Evolutionary conservation across 805 yeast genomes (phyloP).

Genomic region (Teunomyces kruisii): DNA sequence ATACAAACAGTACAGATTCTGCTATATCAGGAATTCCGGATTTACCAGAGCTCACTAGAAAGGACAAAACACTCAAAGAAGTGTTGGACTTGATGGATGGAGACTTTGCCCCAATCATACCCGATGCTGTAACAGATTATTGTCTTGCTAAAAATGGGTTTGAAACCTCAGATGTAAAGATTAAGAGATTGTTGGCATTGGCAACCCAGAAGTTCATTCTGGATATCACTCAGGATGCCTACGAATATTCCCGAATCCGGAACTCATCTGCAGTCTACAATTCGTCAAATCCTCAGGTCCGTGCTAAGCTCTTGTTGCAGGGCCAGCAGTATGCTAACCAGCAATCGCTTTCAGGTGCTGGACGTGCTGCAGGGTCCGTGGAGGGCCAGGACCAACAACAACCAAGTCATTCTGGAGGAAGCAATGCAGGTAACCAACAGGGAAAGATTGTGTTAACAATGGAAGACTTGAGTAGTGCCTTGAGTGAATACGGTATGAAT

Average conservation of each 20-base stretch:
- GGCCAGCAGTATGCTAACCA: constrained; percentile 55
- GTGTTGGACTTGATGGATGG: constrained; percentile 81
- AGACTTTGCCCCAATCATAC: constrained; percentile 86
- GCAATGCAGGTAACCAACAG: constrained; percentile 53
- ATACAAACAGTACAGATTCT: background rate
- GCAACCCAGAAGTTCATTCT: constrained; percentile 95
- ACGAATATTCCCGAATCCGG: constrained; percentile 90
- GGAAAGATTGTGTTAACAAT: constrained; percentile 86
- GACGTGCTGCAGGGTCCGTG: constrained; percentile 22
- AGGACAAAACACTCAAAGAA: constrained; percentile 81
- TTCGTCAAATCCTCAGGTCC: constrained; percentile 79
- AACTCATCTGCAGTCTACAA: constrained; percentile 85
- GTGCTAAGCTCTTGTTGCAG: constrained; percentile 74
- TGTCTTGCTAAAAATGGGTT: constrained; percentile 85
- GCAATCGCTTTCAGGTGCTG: constrained; percentile 26
- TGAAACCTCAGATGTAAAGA: constrained; percentile 69
- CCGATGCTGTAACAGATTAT: constrained; percentile 94
- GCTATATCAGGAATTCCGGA: constrained; percentile 36
- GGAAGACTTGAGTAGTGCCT: constrained; percentile 90
- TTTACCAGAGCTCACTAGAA: constrained; percentile 67
- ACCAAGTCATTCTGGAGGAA: constrained; percentile 28
- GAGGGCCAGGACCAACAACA: constrained; percentile 38
- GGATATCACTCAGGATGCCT: constrained; percentile 95
- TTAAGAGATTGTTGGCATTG: constrained; percentile 79
- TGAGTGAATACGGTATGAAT: constrained; percentile 90